These are phyloP conservation scores for Spizellomyces punctatus DNA, from an alignment of 192 early-diverging fungal species.

Conservation along the genomic window DNA sequence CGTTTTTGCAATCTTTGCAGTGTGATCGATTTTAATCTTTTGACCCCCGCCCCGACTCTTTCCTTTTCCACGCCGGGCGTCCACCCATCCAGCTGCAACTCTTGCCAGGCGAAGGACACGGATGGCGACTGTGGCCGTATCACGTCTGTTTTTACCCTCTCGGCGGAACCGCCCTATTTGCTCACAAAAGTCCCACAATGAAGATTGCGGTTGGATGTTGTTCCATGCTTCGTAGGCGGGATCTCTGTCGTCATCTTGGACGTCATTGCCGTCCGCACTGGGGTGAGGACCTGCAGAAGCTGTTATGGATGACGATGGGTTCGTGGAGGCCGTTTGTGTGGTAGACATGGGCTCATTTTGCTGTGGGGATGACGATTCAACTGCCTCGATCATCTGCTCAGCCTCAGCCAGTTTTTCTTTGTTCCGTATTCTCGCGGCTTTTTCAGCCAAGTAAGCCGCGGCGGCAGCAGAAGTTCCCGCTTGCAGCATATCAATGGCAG, in stretches of 20 bases:
- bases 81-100: conserved; percentile 37
- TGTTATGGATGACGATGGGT: conserved; percentile 36
- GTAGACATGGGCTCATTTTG: neutral
- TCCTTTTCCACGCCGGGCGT: conserved; percentile 24
- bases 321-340: neutral
- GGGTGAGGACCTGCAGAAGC: conserved; percentile 25
- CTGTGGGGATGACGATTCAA: neutral
- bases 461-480: conserved; percentile 7
- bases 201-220: conserved; percentile 55
- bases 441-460: neutral
- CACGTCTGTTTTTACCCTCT: conserved; percentile 84
- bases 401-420: neutral
- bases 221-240: conserved; percentile 47
- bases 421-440: neutral
- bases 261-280: conserved; percentile 40
- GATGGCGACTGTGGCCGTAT: conserved; percentile 71
- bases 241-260: conserved; percentile 44
- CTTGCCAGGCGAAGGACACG: conserved; percentile 51
- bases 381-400: no score
- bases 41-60: neutral
- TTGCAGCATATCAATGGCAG: neutral
- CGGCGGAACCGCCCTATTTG: conserved; percentile 75
- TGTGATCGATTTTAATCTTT: no score
- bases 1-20: no score
- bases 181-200: conserved; percentile 80